Evolutionary conservation across 2,329 filamentous ascomycete genomes (phyloP).

Genomic region (Daldinia eschscholtzii): DNA sequence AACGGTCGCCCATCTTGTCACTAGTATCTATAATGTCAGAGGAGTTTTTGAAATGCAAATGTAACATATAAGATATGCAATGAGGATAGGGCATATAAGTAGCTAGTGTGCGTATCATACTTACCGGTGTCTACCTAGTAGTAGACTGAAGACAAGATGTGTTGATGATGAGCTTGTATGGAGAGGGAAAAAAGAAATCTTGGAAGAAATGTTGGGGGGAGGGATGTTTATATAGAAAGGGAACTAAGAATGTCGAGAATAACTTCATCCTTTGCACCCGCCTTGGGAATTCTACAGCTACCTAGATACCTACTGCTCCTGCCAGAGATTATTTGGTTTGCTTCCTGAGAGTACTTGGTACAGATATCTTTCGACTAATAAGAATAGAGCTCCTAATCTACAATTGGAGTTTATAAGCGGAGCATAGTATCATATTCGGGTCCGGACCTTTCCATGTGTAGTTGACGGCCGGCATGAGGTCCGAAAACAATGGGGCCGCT

Average conservation of each 20-base stretch:
- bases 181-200: neutral
- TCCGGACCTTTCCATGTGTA: neutral
- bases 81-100: neutral
- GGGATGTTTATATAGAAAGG: conserved; percentile 5
- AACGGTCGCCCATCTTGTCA: neutral
- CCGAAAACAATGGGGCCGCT: conserved; percentile 1
- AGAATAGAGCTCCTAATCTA: neutral
- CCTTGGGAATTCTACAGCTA: neutral
- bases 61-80: neutral
- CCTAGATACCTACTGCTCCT: neutral
- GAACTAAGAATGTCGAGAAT: neutral
- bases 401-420: neutral
- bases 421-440: neutral
- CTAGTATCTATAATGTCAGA: neutral
- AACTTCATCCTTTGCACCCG: neutral
- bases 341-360: neutral
- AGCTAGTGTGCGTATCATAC: neutral
- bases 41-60: neutral
- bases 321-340: neutral
- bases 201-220: neutral
- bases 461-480: conserved; percentile 6
- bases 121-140: conserved; percentile 3
- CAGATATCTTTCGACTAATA: neutral
- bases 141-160: neutral
- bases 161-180: neutral